Evolutionary conservation across 345 rosid genomes (phyloP).

Genomic region (Linum trigynum): DNA sequence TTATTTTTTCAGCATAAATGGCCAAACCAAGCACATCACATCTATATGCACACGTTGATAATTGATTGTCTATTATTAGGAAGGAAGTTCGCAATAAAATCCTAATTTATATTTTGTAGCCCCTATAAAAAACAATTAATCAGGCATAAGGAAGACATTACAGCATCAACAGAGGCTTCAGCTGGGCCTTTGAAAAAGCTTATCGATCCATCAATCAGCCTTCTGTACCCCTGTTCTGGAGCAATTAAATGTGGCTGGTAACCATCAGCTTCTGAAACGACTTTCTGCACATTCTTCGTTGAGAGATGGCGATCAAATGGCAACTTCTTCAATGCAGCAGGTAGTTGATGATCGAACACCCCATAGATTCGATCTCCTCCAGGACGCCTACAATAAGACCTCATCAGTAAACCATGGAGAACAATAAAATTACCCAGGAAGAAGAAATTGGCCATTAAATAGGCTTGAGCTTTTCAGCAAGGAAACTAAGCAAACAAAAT

Average conservation of each 20-base stretch:
- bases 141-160: slow-evolving; percentile 29
- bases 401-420: background rate
- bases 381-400: slow-evolving; percentile 61
- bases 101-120: background rate
- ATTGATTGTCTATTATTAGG: too few species aligned
- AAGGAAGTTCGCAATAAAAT: too few species aligned
- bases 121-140: slow-evolving; percentile 6
- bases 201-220: slow-evolving; percentile 95
- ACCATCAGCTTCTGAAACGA: slow-evolving; percentile 98
- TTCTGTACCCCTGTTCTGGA: slow-evolving; percentile 98
- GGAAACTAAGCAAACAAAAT: too few species aligned
- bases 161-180: slow-evolving; percentile 97
- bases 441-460: too few species aligned
- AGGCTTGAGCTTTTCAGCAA: too few species aligned
- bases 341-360: slow-evolving; percentile 92
- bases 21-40: too few species aligned
- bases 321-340: slow-evolving; percentile 97
- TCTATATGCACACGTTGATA: too few species aligned
- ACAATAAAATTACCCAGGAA: background rate
- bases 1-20: too few species aligned
- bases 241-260: slow-evolving; percentile 99
- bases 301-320: slow-evolving; percentile 96
- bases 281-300: slow-evolving; percentile 84
- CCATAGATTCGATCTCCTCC: slow-evolving; percentile 97
- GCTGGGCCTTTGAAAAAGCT: slow-evolving; percentile 98